A percentile compares a stretch with the other conserved stretches of the same genome.
Evolutionary conservation across 2,329 filamentous ascomycete genomes (phyloP).

Genomic region (Lasiodiplodia citricola): DNA sequence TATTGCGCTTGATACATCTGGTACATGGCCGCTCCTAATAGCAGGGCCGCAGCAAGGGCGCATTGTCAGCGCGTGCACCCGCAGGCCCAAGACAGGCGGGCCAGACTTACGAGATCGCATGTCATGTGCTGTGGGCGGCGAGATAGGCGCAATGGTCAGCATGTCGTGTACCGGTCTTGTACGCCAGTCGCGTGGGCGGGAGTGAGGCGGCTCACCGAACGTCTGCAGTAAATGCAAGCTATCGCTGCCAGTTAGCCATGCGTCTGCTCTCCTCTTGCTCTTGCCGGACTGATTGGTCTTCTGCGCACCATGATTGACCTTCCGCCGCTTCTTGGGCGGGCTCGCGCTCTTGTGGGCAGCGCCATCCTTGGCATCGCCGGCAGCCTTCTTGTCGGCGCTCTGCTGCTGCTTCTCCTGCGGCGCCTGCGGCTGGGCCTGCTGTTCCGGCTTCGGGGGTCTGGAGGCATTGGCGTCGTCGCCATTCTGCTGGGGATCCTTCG

Average conservation of each 20-base stretch:
- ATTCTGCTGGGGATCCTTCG: slow-evolving; percentile 38
- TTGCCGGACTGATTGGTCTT: neutral
- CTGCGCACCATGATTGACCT: slow-evolving; percentile 58
- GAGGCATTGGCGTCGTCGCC: slow-evolving; percentile 34
- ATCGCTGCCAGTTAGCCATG: slow-evolving; percentile 23
- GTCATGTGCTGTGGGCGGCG: slow-evolving; percentile 55
- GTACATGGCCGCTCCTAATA: slow-evolving; percentile 90
- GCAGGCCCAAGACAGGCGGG: slow-evolving; percentile 22
- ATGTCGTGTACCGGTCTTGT: slow-evolving; percentile 30
- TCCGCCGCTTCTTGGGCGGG: slow-evolving; percentile 55
- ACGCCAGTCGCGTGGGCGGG: slow-evolving; percentile 20
- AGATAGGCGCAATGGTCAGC: slow-evolving; percentile 39
- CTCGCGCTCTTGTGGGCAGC: slow-evolving; percentile 29
- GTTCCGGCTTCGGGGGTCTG: slow-evolving; percentile 33
- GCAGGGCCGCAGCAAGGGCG: slow-evolving; percentile 37
- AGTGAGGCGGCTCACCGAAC: slow-evolving; percentile 52
- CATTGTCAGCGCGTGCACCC: slow-evolving; percentile 40
- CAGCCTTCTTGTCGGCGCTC: neutral
- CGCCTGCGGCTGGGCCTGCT: neutral
- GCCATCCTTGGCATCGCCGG: slow-evolving; percentile 5
- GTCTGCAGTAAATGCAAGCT: slow-evolving; percentile 60
- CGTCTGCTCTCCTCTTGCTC: neutral
- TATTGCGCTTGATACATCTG: slow-evolving; percentile 97
- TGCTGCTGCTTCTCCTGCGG: slow-evolving; percentile 7
- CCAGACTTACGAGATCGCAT: slow-evolving; percentile 54